These are phyloP conservation scores for Aspergillus haitiensis DNA, from an alignment of 495 filamentous ascomycete species.

Conservation along the genomic window DNA sequence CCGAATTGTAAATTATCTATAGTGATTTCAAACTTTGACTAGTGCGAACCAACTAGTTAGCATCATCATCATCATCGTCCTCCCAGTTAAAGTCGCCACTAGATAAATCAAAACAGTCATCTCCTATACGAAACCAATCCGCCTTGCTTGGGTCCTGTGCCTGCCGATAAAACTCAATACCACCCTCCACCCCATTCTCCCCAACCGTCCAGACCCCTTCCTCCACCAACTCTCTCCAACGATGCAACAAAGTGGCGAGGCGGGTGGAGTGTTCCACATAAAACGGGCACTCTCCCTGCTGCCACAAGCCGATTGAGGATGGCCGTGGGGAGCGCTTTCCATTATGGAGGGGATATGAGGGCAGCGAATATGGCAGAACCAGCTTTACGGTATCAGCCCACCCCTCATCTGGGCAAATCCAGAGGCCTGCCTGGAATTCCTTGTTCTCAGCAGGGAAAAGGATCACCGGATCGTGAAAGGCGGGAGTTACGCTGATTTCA, in stretches of 20 bases:
- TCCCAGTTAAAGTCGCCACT: neutral
- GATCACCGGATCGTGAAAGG: conserved; percentile 1
- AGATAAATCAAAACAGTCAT: conserved; percentile 9
- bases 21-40: no score
- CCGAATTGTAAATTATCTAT: no score
- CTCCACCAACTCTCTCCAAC: conserved; percentile 3
- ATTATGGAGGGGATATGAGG: neutral
- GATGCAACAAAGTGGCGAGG: neutral
- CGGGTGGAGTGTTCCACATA: conserved; percentile 5
- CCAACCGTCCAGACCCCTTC: conserved; percentile 7
- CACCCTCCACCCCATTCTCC: conserved; percentile 6
- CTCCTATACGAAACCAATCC: conserved; percentile 5
- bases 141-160: conserved; percentile 3
- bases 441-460: conserved; percentile 6
- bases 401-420: conserved; percentile 8
- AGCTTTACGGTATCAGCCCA: conserved; percentile 10
- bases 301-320: neutral
- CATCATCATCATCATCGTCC: neutral
- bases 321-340: neutral
- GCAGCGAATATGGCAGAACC: neutral
- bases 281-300: conserved; percentile 3
- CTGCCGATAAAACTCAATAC: conserved; percentile 9
- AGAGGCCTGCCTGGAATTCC: neutral
- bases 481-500: neutral
- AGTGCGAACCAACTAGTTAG: neutral